phyloP scores from a whole-genome alignment of 805 yeast species.

The Monosporozyma servazzii region DNA sequence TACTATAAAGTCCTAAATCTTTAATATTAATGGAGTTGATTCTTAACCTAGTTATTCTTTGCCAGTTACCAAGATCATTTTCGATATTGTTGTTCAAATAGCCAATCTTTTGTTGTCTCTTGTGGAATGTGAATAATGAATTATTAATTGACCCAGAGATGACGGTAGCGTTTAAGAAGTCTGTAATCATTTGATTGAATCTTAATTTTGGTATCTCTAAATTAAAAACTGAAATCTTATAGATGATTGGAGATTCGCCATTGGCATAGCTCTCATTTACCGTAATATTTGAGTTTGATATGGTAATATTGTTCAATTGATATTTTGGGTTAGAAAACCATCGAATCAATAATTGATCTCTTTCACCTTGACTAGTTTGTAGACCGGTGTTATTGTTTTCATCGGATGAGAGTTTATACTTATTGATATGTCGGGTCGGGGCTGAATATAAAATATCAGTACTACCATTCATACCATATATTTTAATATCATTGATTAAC shows the following conservation, averaged over 20 bases:
- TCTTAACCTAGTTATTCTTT: conserved; percentile 40
- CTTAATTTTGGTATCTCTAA: conserved; percentile 56
- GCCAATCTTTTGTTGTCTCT: conserved; percentile 52
- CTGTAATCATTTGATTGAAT: conserved; percentile 49
- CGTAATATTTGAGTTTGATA: conserved; percentile 23
- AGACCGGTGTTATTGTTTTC: conserved; percentile 41
- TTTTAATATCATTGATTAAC: conserved; percentile 64
- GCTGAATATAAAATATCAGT: conserved; percentile 27
- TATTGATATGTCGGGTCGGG: not conserved
- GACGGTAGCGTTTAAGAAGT: conserved; percentile 59
- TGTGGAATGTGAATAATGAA: conserved; percentile 67
- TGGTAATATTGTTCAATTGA: conserved; percentile 36
- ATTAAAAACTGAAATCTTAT: conserved; percentile 49
- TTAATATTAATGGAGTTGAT: conserved; percentile 33
- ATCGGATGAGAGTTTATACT: not conserved
- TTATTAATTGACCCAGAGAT: conserved; percentile 69
- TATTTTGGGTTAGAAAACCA: conserved; percentile 31
- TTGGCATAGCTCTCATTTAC: conserved; percentile 17
- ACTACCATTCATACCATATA: conserved; percentile 77
- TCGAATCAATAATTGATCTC: conserved; percentile 19
- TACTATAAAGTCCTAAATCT: conserved; percentile 29
- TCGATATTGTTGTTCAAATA: conserved; percentile 33
- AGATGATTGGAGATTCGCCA: conserved; percentile 7
- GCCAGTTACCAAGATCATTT: conserved; percentile 36
- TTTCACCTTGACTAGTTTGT: conserved; percentile 2